Evolutionary conservation across 257 asterid genomes (phyloP), one percentile per base, ranked within the genome.

Genomic region (Handroanthus guayacan): DNA sequence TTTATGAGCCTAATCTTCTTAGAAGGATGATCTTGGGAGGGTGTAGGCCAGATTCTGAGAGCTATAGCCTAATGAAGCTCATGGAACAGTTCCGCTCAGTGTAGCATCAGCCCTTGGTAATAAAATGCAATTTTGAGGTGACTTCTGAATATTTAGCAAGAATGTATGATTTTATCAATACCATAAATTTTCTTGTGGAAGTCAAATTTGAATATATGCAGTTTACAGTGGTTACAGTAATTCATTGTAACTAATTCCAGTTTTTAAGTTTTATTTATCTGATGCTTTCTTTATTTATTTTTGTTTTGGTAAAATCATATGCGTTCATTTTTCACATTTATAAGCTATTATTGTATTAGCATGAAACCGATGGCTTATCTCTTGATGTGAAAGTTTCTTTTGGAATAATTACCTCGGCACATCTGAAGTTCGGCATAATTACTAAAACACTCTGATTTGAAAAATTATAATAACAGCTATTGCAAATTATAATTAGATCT

Each of bases 11-110:
- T 69, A 83, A 90, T 81, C 95, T 95, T 77, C 85, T 92, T 48
- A 84, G 83, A 56, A 90, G 99, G 85, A 91, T 92, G 97, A 91
- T 95, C 79, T 85, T 95, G 83, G 99, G 94, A 65, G 93, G 97
- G 80, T 82, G 94, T 55, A 86, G 90, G 83, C 99, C 97, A 1
- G 99, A 95, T 84, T 85, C 96, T 44, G 97, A 92, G 87, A 91
- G 97, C 34, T 95, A 92, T 80, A 92, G 97, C 77, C 77, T 91
- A 66, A 73, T 92, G 76, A 92, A 87, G 84, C 89, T 92, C 69
- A 69, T 85, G 18, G 98, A 95, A 81, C 93, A 89, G 80, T 84
- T 84, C 63, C 89, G 68, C 13, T 66, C 80, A 11, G 68, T 47
- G 43, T 75, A 61, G 66, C 3, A 37, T 16, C 44, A 50, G 75